Conservation (phyloP, 768 basidiomycete species). For the Boletus tylopilopsis region DNA sequence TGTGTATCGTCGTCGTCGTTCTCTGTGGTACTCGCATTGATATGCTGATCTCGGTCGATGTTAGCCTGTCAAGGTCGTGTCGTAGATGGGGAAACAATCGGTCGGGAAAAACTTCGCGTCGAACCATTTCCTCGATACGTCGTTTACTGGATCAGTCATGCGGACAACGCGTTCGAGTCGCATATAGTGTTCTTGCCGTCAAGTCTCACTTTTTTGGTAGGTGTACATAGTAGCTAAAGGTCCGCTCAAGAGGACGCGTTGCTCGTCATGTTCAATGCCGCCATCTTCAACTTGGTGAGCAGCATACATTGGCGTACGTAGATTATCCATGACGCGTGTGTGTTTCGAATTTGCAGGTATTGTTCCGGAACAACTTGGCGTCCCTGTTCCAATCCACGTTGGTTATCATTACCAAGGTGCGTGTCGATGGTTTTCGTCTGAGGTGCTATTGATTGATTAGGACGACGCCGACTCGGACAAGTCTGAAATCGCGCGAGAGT, state of each 20-base stretch:
- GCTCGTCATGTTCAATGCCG: slow-evolving; percentile 61
- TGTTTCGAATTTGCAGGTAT: slow-evolving; percentile 43
- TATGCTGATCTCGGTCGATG: background rate
- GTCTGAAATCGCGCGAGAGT: slow-evolving; percentile 57
- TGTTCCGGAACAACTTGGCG: slow-evolving; percentile 66
- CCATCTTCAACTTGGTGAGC: slow-evolving; percentile 58
- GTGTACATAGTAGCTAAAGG: slow-evolving; percentile 61
- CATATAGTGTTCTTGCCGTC: background rate
- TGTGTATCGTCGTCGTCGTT: slow-evolving; percentile 16
- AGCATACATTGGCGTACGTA: background rate
- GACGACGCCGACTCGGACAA: slow-evolving; percentile 63
- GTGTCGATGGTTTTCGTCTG: too few species aligned
- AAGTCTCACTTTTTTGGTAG: slow-evolving; percentile 24
- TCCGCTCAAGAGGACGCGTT: slow-evolving; percentile 62
- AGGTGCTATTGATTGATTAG: slow-evolving; percentile 28
- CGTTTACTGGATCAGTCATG: slow-evolving; percentile 65
- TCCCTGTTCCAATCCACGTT: slow-evolving; percentile 56
- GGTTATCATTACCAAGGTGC: slow-evolving; percentile 65
- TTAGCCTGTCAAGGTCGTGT: slow-evolving; percentile 60
- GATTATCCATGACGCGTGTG: background rate
- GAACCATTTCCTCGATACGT: slow-evolving; percentile 61
- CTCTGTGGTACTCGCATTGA: accelerated
- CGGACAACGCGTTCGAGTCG: slow-evolving; percentile 44
- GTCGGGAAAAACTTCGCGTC: slow-evolving; percentile 59
- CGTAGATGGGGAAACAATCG: slow-evolving; percentile 67